Evolutionary conservation across 2,329 filamentous ascomycete genomes (phyloP).

Genomic region (Dactylellina leptospora): DNA sequence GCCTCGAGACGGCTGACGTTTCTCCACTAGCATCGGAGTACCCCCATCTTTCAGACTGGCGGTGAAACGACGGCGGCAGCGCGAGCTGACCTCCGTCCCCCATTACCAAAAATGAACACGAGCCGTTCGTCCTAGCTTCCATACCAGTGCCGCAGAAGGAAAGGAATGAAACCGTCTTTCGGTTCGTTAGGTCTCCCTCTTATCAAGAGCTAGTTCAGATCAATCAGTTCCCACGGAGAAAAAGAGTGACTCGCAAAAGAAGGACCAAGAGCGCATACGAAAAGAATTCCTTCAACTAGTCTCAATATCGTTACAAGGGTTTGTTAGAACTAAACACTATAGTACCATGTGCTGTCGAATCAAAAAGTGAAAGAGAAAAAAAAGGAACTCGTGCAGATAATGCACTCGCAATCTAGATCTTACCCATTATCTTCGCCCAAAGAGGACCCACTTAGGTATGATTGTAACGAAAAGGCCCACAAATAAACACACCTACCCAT

Average conservation of each 20-base stretch:
- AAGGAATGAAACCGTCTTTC: neutral
- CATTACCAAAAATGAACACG: neutral
- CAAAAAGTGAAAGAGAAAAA: neutral
- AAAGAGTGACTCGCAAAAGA: neutral
- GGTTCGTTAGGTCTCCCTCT: neutral
- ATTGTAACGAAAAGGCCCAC: neutral
- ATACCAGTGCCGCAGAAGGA: neutral
- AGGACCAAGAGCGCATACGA: neutral
- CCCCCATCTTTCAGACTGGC: neutral
- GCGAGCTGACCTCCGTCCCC: too few species aligned
- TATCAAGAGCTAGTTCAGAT: neutral
- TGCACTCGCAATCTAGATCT: slow-evolving; percentile 2
- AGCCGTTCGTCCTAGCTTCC: slow-evolving; percentile 26
- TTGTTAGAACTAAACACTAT: neutral
- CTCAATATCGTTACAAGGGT: slow-evolving; percentile 3
- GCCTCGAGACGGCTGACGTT: slow-evolving; percentile 20
- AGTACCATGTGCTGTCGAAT: neutral
- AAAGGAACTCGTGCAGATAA: neutral
- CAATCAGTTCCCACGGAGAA: neutral
- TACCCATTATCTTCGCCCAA: too few species aligned
- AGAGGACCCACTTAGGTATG: slow-evolving; percentile 14
- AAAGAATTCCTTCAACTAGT: slow-evolving; percentile 12
- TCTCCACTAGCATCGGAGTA: slow-evolving; percentile 3
- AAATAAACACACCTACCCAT: neutral
- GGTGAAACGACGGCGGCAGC: slow-evolving; percentile 7